Evolutionary conservation across 192 early-diverging fungal genomes (phyloP), one percentile per base, ranked within the genome.

Genomic region (Glomus cerebriforme): DNA sequence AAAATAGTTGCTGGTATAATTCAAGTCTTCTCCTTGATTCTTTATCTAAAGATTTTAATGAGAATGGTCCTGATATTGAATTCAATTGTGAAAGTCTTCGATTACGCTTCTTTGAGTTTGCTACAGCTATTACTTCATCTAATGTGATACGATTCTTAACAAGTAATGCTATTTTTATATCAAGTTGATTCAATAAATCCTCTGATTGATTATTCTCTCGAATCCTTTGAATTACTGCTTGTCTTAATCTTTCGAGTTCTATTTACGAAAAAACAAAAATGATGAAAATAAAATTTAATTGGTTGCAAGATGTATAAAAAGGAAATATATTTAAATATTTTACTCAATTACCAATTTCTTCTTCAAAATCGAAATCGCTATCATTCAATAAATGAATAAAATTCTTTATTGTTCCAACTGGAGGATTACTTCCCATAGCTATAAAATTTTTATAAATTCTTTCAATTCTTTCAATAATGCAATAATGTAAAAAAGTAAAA

Each of bases 81-180:
- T 81, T 54, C 32, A 88, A 59, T 75, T 86, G 82, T 19, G 85
- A 86, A 71, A 85, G 79, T 24, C 88, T 81, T 27, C 85, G 80
- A 27, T 83, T 83, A 7, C 82, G 78, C 27, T 88, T 85, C 59
- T 87, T 85, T 0, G 86, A 81, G 5, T 81, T 80, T 0, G 86
- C 85, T 1, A 84, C 77, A 43, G 85, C 87, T 76, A 96, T 85
- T 3, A 99, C 95, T 84, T 99, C 98, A 64, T 99, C 97, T 58
- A 99, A 86, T 22, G 96, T 90, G 68, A 98, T 97, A 45, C 94
- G 90, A 85, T 99, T 99, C 80, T 95, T 95, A 59, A 99, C 92
- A 22, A 99, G 88, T 32, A 99, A 87, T 7, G 97, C 95, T 81
- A 99, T 98, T 83, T 99, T 98, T 76, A 96, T 90, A 78, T 99